A percentile compares a stretch with the other conserved stretches of the same genome.
Conservation (phyloP, 352 stramenopile species). For the Globisporangium yorkense region DNA sequence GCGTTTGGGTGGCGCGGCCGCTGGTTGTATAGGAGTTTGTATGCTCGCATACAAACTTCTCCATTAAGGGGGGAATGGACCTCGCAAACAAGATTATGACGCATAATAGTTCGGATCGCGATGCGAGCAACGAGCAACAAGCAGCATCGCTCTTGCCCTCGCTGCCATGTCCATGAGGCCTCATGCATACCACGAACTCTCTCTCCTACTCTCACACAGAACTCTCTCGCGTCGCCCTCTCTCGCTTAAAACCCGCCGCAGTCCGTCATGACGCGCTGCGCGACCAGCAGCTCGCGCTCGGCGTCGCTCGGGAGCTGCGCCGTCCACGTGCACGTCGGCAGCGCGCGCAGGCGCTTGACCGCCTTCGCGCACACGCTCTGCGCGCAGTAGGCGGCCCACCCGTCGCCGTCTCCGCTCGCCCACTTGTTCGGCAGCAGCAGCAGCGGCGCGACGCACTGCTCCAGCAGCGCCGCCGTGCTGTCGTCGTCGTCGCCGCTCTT, state of each 20-base stretch:
- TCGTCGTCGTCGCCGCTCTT: background rate
- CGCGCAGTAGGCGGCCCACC: conserved; percentile 26
- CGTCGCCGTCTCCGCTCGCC: conserved; percentile 16
- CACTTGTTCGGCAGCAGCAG: conserved; percentile 34
- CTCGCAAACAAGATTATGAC: background rate
- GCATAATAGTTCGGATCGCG: background rate
- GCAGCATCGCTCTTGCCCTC: no score
- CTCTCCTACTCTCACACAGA: background rate
- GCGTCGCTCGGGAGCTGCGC: conserved; percentile 21
- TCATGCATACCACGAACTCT: background rate
- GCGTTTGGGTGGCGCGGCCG: background rate
- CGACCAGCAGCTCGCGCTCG: conserved; percentile 28
- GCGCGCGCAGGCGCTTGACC: conserved; percentile 20
- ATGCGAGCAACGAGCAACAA: no score
- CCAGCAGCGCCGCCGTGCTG: conserved; percentile 11
- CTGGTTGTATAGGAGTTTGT: conserved; percentile 11
- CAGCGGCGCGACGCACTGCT: conserved; percentile 23
- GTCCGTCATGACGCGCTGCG: conserved; percentile 41
- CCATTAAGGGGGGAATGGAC: background rate
- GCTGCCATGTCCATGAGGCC: background rate
- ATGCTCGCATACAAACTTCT: background rate
- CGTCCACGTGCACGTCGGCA: conserved; percentile 36
- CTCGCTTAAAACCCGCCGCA: conserved; percentile 11
- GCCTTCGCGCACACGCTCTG: conserved; percentile 22
- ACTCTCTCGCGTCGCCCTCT: background rate